Percentiles rank a stretch among this genome's conserved stretches.
Conservation (phyloP, 371 early-diverging fungal genomes). For the Syncephalastrum racemosum region DNA sequence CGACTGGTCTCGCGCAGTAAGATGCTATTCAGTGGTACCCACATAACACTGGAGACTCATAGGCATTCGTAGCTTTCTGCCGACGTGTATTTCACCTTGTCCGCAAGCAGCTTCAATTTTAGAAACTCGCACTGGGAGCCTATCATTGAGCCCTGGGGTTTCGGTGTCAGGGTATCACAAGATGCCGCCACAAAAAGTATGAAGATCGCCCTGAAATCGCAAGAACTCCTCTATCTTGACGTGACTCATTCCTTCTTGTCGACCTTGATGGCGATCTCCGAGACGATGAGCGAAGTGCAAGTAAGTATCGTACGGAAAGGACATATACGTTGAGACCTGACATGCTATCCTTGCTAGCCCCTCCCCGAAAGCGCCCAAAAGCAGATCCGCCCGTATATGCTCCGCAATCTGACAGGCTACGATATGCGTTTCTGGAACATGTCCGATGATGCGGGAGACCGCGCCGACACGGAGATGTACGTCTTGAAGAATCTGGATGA, state of each 20-base stretch:
- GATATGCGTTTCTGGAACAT: slow-evolving; percentile 79
- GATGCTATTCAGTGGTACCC: background rate
- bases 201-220: slow-evolving; percentile 52
- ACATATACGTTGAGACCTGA: background rate
- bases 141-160: slow-evolving; percentile 76
- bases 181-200: slow-evolving; percentile 27
- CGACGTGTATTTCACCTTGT: slow-evolving; percentile 66
- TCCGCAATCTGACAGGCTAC: slow-evolving; percentile 78
- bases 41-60: no score
- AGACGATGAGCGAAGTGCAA: slow-evolving; percentile 26
- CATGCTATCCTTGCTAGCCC: slow-evolving; percentile 12
- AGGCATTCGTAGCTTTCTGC: slow-evolving; percentile 53
- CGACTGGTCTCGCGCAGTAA: slow-evolving; percentile 72
- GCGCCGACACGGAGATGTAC: slow-evolving; percentile 44
- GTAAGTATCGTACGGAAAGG: slow-evolving; percentile 5
- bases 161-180: slow-evolving; percentile 37
- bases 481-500: slow-evolving; percentile 56
- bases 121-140: slow-evolving; percentile 94
- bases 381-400: slow-evolving; percentile 62
- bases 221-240: slow-evolving; percentile 69
- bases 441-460: slow-evolving; percentile 36
- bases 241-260: slow-evolving; percentile 73
- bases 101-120: slow-evolving; percentile 85
- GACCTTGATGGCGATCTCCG: slow-evolving; percentile 53
- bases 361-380: slow-evolving; percentile 34